These are phyloP conservation scores for Hsuehochloa calcarea DNA, from an alignment of 176 grass and related monocot genomes.

Conservation along the genomic window DNA sequence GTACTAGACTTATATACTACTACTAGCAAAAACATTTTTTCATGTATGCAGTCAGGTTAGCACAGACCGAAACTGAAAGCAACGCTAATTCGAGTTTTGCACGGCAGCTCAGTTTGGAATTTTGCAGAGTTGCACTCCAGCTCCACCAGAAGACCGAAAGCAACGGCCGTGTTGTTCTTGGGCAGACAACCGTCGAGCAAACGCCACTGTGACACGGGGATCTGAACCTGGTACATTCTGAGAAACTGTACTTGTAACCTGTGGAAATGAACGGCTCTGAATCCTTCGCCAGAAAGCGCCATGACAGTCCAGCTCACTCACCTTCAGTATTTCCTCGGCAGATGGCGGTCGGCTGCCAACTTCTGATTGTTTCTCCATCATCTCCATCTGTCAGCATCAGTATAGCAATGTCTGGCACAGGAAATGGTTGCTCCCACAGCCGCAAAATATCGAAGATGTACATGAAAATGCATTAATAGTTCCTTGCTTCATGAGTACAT, in stretches of 20 bases:
- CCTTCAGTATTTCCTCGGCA: not conserved
- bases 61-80: slow-evolving; percentile 14
- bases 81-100: not conserved
- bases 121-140: slow-evolving; percentile 6
- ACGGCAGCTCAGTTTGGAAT: slow-evolving; percentile 23
- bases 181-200: not conserved
- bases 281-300: not conserved
- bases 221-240: slow-evolving; percentile 17
- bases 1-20: not conserved
- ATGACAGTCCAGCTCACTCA: not conserved
- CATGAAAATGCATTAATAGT: not conserved
- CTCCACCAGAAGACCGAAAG: slow-evolving; percentile 15
- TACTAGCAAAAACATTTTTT: not conserved
- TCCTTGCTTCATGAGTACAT: not conserved
- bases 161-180: slow-evolving; percentile 14
- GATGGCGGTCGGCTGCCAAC: not conserved
- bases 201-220: not conserved
- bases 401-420: not conserved
- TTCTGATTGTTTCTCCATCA: not conserved
- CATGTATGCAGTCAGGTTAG: not conserved
- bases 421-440: not conserved
- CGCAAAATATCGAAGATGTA: not conserved
- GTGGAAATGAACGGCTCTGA: not conserved
- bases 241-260: not conserved
- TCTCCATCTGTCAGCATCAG: not conserved